Conservation (phyloP, 2,329 filamentous ascomycete species). For the Xylariomycetidae sp. region DNA sequence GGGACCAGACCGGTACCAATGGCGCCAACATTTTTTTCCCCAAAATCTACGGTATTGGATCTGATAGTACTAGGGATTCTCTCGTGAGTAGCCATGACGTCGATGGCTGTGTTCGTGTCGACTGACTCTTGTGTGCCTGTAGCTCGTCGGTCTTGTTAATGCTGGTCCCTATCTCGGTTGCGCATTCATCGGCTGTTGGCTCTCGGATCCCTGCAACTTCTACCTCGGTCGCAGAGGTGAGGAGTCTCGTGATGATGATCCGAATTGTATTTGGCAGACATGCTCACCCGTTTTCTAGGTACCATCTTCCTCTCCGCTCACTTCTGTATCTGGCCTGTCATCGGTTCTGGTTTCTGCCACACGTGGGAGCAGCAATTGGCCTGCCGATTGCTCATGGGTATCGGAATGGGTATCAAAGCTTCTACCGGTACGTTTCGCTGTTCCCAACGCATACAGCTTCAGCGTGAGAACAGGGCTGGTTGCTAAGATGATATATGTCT, state of each 20-base stretch:
- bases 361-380: constrained; percentile 69
- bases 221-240: constrained; percentile 52
- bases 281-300: constrained; percentile 51
- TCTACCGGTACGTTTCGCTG: constrained; percentile 50
- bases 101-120: not conserved
- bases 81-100: constrained; percentile 28
- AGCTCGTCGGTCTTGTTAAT: constrained; percentile 57
- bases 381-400: constrained; percentile 67
- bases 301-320: constrained; percentile 73
- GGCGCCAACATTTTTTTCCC: constrained; percentile 62
- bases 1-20: constrained; percentile 63
- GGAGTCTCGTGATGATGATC: not conserved
- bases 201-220: constrained; percentile 57
- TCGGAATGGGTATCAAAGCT: constrained; percentile 73
- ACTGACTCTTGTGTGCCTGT: constrained; percentile 8
- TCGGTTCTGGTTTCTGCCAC: constrained; percentile 67
- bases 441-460: too few species aligned
- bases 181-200: constrained; percentile 51
- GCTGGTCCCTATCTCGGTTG: constrained; percentile 38
- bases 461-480: too few species aligned
- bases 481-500: constrained; percentile 2
- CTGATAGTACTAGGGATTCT: constrained; percentile 15
- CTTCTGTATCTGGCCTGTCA: constrained; percentile 64
- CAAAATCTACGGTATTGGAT: constrained; percentile 44
- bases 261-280: not conserved